A percentile compares a stretch with the other conserved stretches of the same genome.
phyloP scores from a whole-genome alignment of 129 eudicot genomes.

The Lactuca sativa region DNA sequence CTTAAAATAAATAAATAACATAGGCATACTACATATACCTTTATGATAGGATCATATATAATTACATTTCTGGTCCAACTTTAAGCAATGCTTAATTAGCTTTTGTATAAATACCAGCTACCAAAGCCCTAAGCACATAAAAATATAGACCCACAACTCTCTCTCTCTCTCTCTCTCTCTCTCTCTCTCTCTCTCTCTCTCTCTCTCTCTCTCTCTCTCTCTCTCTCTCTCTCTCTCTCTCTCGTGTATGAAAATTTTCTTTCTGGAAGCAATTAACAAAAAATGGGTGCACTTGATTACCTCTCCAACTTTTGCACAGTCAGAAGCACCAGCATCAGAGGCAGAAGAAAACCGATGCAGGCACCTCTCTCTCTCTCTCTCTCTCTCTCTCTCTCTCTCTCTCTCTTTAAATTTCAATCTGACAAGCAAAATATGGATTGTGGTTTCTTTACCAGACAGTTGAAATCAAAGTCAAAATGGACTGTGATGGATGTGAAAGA shows the following conservation, averaged over 20 bases:
- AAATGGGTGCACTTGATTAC: constrained; percentile 95
- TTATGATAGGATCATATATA: constrained; percentile 16
- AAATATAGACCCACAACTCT: constrained; percentile 29
- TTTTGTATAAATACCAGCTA: constrained; percentile 43
- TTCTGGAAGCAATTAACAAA: constrained; percentile 22
- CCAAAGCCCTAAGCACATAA: constrained; percentile 23
- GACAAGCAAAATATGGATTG: constrained; percentile 21
- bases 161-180: constrained; percentile 26
- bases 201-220: constrained; percentile 2
- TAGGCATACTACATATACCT: constrained; percentile 8
- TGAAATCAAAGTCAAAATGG: constrained; percentile 95
- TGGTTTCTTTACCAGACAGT: constrained; percentile 55
- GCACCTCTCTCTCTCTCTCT: constrained; percentile 32
- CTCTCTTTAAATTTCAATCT: not conserved
- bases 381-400: not conserved
- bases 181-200: not conserved
- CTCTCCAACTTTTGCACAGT: constrained; percentile 79
- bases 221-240: no score
- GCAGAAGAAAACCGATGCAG: constrained; percentile 81
- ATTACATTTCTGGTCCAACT: constrained; percentile 20
- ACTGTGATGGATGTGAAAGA: constrained; percentile 98
- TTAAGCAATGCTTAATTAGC: constrained; percentile 18
- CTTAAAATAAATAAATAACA: not conserved
- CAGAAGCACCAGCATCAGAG: constrained; percentile 67
- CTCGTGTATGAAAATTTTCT: constrained; percentile 3